phyloP scores from a whole-genome alignment of 2,329 filamentous ascomycete genomes.

The Calonectria henricotiae region DNA sequence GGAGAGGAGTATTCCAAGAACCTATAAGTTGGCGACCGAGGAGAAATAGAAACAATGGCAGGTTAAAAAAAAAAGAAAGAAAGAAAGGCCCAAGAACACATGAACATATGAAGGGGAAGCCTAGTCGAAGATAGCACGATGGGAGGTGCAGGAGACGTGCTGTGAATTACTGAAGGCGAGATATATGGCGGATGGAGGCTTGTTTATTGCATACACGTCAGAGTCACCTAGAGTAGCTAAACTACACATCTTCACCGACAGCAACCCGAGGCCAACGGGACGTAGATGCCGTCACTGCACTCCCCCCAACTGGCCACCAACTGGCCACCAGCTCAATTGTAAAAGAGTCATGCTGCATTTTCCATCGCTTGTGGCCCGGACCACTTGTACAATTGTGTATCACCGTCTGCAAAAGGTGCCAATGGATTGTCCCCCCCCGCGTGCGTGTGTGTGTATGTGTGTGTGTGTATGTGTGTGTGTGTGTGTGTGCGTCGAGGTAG shows the following conservation, averaged over 20 bases:
- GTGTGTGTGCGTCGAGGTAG: background rate
- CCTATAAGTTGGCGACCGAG: background rate
- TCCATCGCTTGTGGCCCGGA: background rate
- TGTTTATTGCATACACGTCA: background rate
- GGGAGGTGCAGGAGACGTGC: background rate
- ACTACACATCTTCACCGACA: slow-evolving; percentile 2
- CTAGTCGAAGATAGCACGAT: no score
- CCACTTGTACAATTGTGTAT: no score
- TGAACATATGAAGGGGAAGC: no score
- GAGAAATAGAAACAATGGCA: background rate
- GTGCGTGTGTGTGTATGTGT: background rate
- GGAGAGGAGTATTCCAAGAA: no score
- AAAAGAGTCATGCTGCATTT: background rate
- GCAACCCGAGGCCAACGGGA: background rate
- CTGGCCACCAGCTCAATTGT: background rate
- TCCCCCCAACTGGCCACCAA: background rate
- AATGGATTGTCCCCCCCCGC: no score
- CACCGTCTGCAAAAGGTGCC: no score
- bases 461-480: slow-evolving; percentile 7
- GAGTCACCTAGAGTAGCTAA: background rate
- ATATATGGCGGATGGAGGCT: background rate
- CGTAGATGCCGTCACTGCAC: background rate
- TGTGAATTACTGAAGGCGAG: slow-evolving; percentile 1
- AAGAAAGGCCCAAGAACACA: no score
- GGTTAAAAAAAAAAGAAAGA: background rate